Conservation (phyloP, 148 eudicot genomes). For the Salicornia ramosissima region DNA sequence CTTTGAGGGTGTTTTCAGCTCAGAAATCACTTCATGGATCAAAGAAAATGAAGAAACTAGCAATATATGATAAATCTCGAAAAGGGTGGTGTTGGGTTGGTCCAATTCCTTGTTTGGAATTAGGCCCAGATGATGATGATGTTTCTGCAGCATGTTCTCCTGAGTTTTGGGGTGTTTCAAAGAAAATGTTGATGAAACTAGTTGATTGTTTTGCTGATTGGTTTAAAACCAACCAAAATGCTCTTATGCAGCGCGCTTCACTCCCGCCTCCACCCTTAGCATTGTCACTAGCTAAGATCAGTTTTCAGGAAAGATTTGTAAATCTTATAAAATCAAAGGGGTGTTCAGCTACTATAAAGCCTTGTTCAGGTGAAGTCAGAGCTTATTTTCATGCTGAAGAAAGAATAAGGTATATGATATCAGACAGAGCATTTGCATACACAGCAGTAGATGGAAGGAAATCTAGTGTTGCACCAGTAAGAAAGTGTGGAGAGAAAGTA, state of each 20-base stretch:
- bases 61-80: conserved; percentile 36
- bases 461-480: conserved; percentile 59
- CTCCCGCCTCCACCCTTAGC: conserved; percentile 55
- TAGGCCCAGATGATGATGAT: conserved; percentile 18
- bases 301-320: conserved; percentile 53
- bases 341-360: conserved; percentile 51
- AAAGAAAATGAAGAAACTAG: conserved; percentile 54
- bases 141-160: conserved; percentile 37
- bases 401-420: conserved; percentile 43
- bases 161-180: conserved; percentile 54
- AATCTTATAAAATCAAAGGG: conserved; percentile 44
- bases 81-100: conserved; percentile 63
- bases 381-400: conserved; percentile 52
- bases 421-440: conserved; percentile 56
- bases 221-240: conserved; percentile 51
- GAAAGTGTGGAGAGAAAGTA: conserved; percentile 50
- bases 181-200: conserved; percentile 43
- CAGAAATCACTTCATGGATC: conserved; percentile 48
- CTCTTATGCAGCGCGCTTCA: conserved; percentile 46
- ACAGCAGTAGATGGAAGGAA: conserved; percentile 65
- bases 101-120: conserved; percentile 31
- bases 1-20: conserved; percentile 48
- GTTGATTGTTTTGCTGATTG: conserved; percentile 62
- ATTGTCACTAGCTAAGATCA: conserved; percentile 35
- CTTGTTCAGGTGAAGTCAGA: conserved; percentile 52